Conservation (phyloP, 768 basidiomycete genomes). For the Lentinus tigrinus region DNA sequence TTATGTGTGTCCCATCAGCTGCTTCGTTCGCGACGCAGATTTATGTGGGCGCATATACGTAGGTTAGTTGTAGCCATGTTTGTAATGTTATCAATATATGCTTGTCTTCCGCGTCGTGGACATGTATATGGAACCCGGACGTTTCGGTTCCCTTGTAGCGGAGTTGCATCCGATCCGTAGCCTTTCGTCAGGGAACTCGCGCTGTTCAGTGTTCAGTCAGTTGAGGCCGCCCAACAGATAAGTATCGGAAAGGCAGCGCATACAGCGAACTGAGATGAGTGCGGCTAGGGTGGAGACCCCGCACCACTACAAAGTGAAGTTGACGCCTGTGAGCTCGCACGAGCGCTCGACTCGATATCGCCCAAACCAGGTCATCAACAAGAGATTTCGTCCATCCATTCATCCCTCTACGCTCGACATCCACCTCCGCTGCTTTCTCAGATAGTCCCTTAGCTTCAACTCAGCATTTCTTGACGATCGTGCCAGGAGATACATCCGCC, state of each 20-base stretch:
- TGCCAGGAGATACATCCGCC: background rate
- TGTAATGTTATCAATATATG: background rate
- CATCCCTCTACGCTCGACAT: background rate
- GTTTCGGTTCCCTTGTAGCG: too few relatives aligned
- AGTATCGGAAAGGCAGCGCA: too few relatives aligned
- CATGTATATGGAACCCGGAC: too few relatives aligned
- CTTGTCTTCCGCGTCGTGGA: too few relatives aligned
- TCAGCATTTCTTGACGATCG: background rate
- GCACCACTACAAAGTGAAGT: too few relatives aligned
- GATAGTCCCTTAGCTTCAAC: background rate
- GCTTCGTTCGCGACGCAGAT: conserved; percentile 11
- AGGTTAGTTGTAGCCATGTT: background rate
- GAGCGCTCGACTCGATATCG: background rate
- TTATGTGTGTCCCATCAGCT: conserved; percentile 8
- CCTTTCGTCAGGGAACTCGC: too few relatives aligned
- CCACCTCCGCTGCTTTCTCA: background rate
- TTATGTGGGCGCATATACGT: background rate
- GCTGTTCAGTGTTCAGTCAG: too few relatives aligned
- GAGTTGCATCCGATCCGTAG: too few relatives aligned
- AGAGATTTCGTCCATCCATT: conserved; percentile 15
- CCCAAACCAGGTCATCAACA: conserved; percentile 23
- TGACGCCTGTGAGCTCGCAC: background rate
- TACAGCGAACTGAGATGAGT: too few relatives aligned
- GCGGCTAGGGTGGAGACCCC: too few relatives aligned
- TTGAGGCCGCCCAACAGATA: too few relatives aligned